Percentiles rank a stretch among this genome's conserved stretches.
Conservation (phyloP, 129 eudicot genomes). For the Glebionis coronaria region DNA sequence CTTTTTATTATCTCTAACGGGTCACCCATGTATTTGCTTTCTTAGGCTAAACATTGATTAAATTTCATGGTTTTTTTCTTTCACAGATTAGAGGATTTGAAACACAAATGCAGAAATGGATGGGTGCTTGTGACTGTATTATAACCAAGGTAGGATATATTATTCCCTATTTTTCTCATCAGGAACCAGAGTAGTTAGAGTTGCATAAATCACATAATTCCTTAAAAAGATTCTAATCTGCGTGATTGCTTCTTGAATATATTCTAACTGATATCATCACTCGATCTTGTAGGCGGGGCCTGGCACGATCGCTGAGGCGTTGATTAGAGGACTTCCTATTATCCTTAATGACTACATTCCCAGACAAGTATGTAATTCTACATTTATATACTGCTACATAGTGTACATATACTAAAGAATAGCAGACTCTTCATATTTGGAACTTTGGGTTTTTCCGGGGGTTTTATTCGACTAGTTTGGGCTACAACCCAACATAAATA, state of each 20-base stretch:
- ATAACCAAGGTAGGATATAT: constrained; percentile 82
- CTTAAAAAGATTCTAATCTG: neutral
- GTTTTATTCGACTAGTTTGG: neutral
- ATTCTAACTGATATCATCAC: neutral
- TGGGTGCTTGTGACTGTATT: constrained; percentile 97
- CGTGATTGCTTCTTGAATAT: too few species aligned
- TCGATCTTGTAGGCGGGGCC: constrained; percentile 76
- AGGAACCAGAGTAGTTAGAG: neutral
- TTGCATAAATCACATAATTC: neutral
- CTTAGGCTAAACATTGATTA: too few species aligned
- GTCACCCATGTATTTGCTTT: too few species aligned
- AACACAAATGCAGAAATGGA: constrained; percentile 95
- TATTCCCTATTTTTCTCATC: neutral
- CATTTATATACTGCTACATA: neutral
- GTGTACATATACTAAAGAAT: neutral
- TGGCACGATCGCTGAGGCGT: constrained; percentile 94
- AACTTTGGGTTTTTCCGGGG: neutral
- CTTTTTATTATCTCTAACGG: neutral
- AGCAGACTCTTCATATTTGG: neutral
- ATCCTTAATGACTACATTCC: constrained; percentile 97
- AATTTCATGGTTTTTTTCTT: neutral
- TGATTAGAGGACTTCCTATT: constrained; percentile 94
- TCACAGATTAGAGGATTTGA: constrained; percentile 81
- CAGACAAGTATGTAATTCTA: constrained; percentile 67
- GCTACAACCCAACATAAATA: neutral